Evolutionary conservation across 805 yeast genomes (phyloP).

Genomic region (Pichia membranifaciens): DNA sequence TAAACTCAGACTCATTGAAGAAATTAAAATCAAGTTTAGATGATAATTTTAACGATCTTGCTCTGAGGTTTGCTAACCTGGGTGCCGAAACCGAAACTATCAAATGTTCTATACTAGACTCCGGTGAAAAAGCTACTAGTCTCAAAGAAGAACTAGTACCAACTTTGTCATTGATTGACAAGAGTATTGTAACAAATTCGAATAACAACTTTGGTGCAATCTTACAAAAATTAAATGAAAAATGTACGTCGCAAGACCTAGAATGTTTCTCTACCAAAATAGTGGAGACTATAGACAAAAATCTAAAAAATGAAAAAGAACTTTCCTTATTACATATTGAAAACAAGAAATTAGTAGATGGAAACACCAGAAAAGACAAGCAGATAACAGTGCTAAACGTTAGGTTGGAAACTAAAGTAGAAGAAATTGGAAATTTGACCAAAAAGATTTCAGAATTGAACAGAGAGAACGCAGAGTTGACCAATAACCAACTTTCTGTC

Average conservation of each 20-base stretch:
- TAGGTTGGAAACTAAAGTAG: neutral
- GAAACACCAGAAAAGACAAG: neutral
- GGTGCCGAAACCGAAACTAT: neutral
- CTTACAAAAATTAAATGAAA: neutral
- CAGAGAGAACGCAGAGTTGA: slow-evolving; percentile 31
- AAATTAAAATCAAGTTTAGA: neutral
- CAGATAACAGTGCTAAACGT: neutral
- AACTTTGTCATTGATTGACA: slow-evolving; percentile 7
- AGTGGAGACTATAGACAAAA: neutral
- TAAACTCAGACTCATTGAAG: neutral
- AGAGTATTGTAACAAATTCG: neutral
- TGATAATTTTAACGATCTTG: slow-evolving; percentile 5
- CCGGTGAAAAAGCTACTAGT: neutral
- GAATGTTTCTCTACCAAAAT: neutral
- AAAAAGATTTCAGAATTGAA: slow-evolving; percentile 24
- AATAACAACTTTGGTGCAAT: neutral
- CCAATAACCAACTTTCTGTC: slow-evolving; percentile 17
- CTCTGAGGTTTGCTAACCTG: slow-evolving; percentile 1
- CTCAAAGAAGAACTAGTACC: neutral
- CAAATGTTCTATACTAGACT: neutral
- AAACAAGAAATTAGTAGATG: neutral
- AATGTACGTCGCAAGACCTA: neutral
- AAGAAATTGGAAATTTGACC: neutral
- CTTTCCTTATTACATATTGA: neutral
- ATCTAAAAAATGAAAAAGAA: neutral